Base-by-base conservation (phyloP, 345 rosid species). In the Euclidium syriacum region DNA sequence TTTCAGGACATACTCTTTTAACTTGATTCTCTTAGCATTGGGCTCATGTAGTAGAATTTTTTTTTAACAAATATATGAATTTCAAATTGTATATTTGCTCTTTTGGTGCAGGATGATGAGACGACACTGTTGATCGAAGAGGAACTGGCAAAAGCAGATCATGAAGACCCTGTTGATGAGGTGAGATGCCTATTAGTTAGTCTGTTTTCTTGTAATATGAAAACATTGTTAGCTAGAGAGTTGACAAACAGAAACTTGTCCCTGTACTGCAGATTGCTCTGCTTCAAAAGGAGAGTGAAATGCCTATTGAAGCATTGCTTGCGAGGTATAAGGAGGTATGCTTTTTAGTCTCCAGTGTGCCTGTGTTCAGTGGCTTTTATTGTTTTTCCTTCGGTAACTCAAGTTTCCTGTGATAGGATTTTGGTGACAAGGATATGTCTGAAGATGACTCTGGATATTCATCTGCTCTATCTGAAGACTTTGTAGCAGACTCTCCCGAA, bases 251-350 rank as follows among this genome's bases (percentile, higher is more conserved):
- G 43, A 29, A 46, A 48, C 18, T 67, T 56, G 15, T 53, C 44
- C 61, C 72, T 60, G 73, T 38, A 63, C 69, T 73, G 49, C 87
- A 94, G 99, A 82, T 94, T 70, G 73, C 81, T 3, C 71, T 94
- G 64, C 83, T 94, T 74, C 87, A 87, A 65, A 87, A 77, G 76
- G 99, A 94, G 81, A 85, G 90, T 73, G 99, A 90, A 75, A 83
- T 87, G 35, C 83, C 99, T 6, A 59, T 94, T 62, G 92, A 87
- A 77, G 90, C 80, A 68, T 74, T 94, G 82, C 90, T 90, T 76
- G 85, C 90, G 74, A 84, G 90, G 95, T 94, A 90, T 81, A 90
- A 76, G 75, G 81, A 90, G 97, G 99, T 94, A 87, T 66, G 91
- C 75, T 50, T 17, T 76, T 58, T 42, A 62, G 42, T 67, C 65